These are phyloP conservation scores for Heracleum sosnowskyi DNA, from an alignment of 129 eudicot genomes.

Conservation along the genomic window DNA sequence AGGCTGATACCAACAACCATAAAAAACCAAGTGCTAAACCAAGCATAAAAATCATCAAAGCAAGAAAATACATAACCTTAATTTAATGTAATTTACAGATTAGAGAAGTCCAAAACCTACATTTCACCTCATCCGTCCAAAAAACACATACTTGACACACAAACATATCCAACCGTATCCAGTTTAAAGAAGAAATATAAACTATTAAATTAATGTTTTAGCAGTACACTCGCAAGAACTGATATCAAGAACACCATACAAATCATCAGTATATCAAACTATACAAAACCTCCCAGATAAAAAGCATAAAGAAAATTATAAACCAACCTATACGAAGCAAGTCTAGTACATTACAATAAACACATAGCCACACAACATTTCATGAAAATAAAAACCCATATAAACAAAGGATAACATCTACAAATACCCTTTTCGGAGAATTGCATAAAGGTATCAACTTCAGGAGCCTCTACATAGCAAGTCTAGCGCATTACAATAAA, in stretches of 20 bases:
- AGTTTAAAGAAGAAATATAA: not conserved
- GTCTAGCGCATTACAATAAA: not conserved
- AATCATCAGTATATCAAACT: not conserved
- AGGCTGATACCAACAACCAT: not conserved
- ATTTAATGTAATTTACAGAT: not conserved
- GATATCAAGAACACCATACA: not conserved
- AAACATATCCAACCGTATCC: not conserved
- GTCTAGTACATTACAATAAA: not conserved
- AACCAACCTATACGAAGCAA: not conserved
- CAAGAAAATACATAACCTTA: not conserved
- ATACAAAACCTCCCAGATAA: not conserved
- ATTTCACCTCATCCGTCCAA: not conserved
- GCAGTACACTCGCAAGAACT: not conserved
- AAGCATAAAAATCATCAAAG: not conserved
- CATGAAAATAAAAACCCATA: not conserved
- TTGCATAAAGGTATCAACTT: conserved; percentile 69
- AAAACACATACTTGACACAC: not conserved
- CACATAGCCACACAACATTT: not conserved
- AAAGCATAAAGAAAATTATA: not conserved
- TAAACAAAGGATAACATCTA: not conserved
- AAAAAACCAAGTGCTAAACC: too few species aligned
- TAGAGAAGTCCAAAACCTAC: not conserved
- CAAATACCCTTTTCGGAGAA: conserved; percentile 75
- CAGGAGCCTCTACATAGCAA: conserved; percentile 22
- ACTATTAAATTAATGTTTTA: not conserved